Percentiles rank a stretch among this genome's conserved stretches.
Evolutionary conservation across 257 asterid genomes (phyloP).

Genomic region (Solanum chiquidenum): DNA sequence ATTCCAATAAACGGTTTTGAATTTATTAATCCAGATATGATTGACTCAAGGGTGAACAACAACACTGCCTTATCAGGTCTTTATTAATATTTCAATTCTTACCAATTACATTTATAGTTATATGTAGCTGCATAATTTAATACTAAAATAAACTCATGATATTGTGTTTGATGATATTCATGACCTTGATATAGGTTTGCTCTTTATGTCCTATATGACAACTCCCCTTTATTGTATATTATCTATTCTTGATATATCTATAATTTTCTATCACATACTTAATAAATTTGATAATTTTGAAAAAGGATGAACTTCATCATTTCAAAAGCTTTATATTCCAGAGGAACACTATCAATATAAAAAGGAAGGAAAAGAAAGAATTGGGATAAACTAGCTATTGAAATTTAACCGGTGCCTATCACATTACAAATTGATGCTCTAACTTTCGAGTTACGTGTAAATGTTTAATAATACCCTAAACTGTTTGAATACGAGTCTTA

Average conservation of each 20-base stretch:
- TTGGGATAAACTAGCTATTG: background rate
- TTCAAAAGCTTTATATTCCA: background rate
- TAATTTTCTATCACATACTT: background rate
- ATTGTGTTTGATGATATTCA: conserved; percentile 68
- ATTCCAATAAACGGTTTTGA: too few relatives aligned
- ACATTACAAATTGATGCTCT: background rate
- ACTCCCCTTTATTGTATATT: background rate
- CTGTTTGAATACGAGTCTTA: background rate
- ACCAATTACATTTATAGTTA: too few relatives aligned
- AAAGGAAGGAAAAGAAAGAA: background rate
- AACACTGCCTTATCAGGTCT: too few relatives aligned
- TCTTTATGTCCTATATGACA: background rate
- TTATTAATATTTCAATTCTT: too few relatives aligned
- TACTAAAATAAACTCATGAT: too few relatives aligned
- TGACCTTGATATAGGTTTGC: conserved; percentile 75
- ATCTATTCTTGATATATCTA: background rate
- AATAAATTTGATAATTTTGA: background rate
- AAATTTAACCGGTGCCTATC: background rate
- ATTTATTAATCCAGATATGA: too few relatives aligned
- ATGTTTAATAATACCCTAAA: background rate
- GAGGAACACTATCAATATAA: background rate
- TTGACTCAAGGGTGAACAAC: too few relatives aligned
- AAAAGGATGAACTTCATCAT: background rate
- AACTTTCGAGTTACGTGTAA: background rate
- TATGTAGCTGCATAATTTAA: too few relatives aligned